Conservation (phyloP, 768 basidiomycete species). For the Fibroporia radiculosa region DNA sequence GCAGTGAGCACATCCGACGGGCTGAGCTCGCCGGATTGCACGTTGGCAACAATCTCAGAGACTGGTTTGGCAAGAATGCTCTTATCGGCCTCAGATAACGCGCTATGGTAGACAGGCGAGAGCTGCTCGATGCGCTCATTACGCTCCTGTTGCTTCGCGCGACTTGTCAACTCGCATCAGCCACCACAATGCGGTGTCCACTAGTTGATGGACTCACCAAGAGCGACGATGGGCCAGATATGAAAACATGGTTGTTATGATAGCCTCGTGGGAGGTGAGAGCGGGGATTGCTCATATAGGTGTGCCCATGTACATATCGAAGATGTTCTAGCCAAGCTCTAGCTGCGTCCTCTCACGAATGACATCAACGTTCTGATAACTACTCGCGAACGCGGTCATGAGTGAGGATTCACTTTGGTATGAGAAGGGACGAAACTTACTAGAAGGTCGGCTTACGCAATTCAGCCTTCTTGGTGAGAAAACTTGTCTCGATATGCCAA, state of each 20-base stretch:
- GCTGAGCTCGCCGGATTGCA: slow-evolving; percentile 15
- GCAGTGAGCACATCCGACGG: slow-evolving; percentile 18
- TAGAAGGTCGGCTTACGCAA: too few relatives aligned
- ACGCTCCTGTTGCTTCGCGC: slow-evolving; percentile 19
- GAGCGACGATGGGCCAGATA: slow-evolving; percentile 18
- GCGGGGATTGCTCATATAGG: too few relatives aligned
- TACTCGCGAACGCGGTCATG: not conserved
- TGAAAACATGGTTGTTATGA: slow-evolving; percentile 9
- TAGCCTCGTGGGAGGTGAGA: not conserved
- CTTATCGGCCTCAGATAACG: slow-evolving; percentile 14
- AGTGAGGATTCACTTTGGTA: not conserved
- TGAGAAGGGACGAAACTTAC: not conserved
- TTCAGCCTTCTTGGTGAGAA: too few relatives aligned
- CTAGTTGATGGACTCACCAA: slow-evolving; percentile 13
- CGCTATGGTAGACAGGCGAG: slow-evolving; percentile 14
- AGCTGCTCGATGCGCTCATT: slow-evolving; percentile 19
- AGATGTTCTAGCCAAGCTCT: too few relatives aligned
- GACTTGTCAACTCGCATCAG: slow-evolving; percentile 8
- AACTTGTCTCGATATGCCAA: too few relatives aligned
- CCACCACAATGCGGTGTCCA: not conserved
- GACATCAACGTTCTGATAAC: not conserved
- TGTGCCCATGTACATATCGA: too few relatives aligned
- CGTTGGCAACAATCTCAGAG: slow-evolving; percentile 15
- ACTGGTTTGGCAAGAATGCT: slow-evolving; percentile 13
- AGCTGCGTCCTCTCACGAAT: too few relatives aligned